Conservation (phyloP, 2,329 filamentous ascomycete species). For the Aspergillus sergii region DNA sequence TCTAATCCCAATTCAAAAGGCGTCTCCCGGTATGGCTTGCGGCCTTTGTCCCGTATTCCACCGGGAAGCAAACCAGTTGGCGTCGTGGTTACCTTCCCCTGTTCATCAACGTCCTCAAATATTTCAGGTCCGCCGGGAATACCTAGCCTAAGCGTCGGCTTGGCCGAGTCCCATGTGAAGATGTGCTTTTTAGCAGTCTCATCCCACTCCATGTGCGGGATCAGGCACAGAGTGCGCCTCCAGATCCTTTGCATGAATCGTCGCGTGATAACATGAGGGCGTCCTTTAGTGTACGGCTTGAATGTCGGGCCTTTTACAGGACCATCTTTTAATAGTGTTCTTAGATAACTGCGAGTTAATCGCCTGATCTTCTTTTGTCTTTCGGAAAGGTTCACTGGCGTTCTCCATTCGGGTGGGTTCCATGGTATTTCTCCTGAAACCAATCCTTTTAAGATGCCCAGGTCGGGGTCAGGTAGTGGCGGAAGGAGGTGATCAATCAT, state of each 20-base stretch:
- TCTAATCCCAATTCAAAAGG: not conserved
- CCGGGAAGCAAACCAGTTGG: not conserved
- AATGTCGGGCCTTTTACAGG: slow-evolving; percentile 42
- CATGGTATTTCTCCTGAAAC: slow-evolving; percentile 36
- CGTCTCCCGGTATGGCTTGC: not conserved
- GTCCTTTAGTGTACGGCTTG: slow-evolving; percentile 33
- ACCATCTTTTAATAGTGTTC: slow-evolving; percentile 36
- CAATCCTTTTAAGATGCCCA: slow-evolving; percentile 36
- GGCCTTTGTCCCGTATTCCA: not conserved
- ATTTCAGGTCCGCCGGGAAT: slow-evolving; percentile 2
- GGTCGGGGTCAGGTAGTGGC: slow-evolving; percentile 42
- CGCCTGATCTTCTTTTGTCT: not conserved
- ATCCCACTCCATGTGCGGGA: slow-evolving; percentile 34
- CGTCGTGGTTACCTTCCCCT: not conserved
- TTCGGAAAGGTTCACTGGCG: slow-evolving; percentile 4
- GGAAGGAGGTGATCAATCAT: slow-evolving; percentile 37
- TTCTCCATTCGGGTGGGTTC: slow-evolving; percentile 31
- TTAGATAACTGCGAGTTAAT: not conserved
- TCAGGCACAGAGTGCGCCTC: slow-evolving; percentile 37
- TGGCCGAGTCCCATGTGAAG: slow-evolving; percentile 35
- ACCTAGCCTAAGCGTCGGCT: slow-evolving; percentile 13
- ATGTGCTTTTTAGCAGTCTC: slow-evolving; percentile 21
- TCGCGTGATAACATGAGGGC: slow-evolving; percentile 43
- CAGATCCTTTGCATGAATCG: slow-evolving; percentile 43
- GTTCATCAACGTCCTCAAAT: slow-evolving; percentile 7